phyloP scores from a whole-genome alignment of 1,284 basidiomycete species.

The Leccinum huronense region DNA sequence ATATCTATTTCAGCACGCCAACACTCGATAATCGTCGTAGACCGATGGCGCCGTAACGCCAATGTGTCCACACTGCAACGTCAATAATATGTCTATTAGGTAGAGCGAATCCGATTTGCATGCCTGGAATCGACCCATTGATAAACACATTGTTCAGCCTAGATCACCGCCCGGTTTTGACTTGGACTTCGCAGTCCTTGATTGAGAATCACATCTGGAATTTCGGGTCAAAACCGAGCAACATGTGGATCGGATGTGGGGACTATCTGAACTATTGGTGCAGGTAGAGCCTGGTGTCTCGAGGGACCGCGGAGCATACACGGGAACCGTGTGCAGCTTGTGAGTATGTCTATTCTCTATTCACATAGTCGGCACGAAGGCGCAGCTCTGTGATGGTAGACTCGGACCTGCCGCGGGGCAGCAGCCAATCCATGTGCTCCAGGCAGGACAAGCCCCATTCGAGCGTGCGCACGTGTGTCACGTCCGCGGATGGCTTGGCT shows the following conservation, averaged over 20 bases:
- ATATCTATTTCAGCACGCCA: background rate
- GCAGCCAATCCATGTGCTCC: no score
- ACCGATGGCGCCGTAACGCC: background rate
- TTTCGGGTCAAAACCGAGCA: background rate
- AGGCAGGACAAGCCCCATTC: no score
- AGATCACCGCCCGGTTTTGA: background rate
- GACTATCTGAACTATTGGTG: background rate
- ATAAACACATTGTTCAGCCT: background rate
- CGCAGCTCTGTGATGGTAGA: no score
- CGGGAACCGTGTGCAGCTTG: no score
- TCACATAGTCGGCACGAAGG: no score
- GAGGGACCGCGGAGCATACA: no score
- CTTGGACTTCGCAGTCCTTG: constrained; percentile 1
- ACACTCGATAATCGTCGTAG: background rate
- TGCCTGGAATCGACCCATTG: constrained; percentile 11
- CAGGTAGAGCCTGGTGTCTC: constrained; percentile 2
- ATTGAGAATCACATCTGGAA: background rate
- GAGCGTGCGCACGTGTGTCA: no score
- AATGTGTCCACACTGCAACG: background rate
- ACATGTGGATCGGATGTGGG: background rate
- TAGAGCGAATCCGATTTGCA: background rate
- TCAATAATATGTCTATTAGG: constrained; percentile 10
- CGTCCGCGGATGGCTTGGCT: no score
- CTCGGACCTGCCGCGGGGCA: no score
- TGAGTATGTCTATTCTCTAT: no score